Evolutionary conservation across 2,329 filamentous ascomycete species (phyloP).

Genomic region (Golovinomyces cichoracearum): DNA sequence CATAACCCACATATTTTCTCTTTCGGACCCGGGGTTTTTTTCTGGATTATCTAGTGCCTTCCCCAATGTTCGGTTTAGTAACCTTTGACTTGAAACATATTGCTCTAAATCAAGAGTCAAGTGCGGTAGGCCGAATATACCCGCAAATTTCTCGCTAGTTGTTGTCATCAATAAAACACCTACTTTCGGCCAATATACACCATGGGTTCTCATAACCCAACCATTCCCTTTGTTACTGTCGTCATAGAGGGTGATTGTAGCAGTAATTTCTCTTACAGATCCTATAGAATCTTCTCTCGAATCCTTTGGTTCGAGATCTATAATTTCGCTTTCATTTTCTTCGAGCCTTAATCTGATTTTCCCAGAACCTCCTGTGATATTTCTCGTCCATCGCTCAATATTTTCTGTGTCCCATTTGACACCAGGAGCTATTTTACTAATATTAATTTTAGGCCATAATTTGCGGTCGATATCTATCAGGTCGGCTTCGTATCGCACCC

Average conservation of each 20-base stretch:
- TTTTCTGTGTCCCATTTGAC: slow-evolving; percentile 34
- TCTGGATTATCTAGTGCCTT: slow-evolving; percentile 40
- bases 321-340: slow-evolving; percentile 16
- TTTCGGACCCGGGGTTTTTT: slow-evolving; percentile 26
- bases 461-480: slow-evolving; percentile 6
- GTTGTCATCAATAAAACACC: slow-evolving; percentile 64
- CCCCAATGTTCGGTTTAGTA: slow-evolving; percentile 50
- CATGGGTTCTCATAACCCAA: slow-evolving; percentile 58
- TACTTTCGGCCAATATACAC: slow-evolving; percentile 61
- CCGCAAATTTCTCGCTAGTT: slow-evolving; percentile 81
- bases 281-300: neutral
- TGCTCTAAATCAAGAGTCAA: slow-evolving; percentile 34
- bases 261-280: slow-evolving; percentile 41
- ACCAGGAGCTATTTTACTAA: slow-evolving; percentile 35
- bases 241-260: slow-evolving; percentile 47
- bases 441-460: slow-evolving; percentile 25
- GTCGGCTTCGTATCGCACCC: slow-evolving; percentile 11
- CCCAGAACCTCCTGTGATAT: slow-evolving; percentile 50
- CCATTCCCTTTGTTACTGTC: slow-evolving; percentile 40
- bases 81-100: slow-evolving; percentile 28
- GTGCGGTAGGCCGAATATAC: slow-evolving; percentile 72
- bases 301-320: neutral
- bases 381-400: slow-evolving; percentile 40
- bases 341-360: slow-evolving; percentile 43
- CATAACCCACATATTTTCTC: slow-evolving; percentile 52